Evolutionary conservation across 2,329 filamentous ascomycete genomes (phyloP), one percentile per base, ranked within the genome.

Genomic region (Penicillium sp.): DNA sequence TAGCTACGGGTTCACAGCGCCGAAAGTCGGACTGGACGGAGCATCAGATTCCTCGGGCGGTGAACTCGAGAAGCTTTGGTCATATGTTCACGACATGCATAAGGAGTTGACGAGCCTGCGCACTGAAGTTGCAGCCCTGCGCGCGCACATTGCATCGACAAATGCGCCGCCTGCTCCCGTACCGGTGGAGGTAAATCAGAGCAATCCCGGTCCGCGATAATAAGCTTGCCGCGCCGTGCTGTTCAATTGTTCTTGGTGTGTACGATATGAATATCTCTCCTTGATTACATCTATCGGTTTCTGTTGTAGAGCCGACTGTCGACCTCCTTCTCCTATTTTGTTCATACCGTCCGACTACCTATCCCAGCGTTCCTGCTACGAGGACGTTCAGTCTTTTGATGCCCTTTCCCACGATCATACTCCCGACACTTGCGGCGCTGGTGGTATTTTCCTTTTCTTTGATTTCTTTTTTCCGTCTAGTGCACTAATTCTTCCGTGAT

Each of bases 81-180:
- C 76, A 30, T 79, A 80, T 62, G 75, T 81, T 37, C 78, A 75
- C 37, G 77, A 73, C 42, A 73, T 82, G 50, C 78, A 81, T 54
- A 75, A 79, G 9, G 75, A 80, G 62, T 60, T 82, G 50, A 72
- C 73, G 40, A 70, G 70, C 8, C 68, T 82, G 53, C 78, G 77
- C 58, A 73, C 76, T 10, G 80, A 82, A 63, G 78, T 82, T 28
- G 75, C 74, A 30, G 65, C 73, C 7, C 66, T 82, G 24, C 75
- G 76, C 58, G 74, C 76, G 24, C 80, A 81, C 59, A 61, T 81
- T 56, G 75, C 76, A n/a, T 69, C 73, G 8, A 66, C 63, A 33
- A 75, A 72, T 53, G 55, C 65, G 8, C 56, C 69, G 15, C 60
- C 68, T 15, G 65, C 70, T 33, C 61, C 62, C 5, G 44, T 63